phyloP scores from a whole-genome alignment of 192 early-diverging fungal species.

The Physocladia obscura region DNA sequence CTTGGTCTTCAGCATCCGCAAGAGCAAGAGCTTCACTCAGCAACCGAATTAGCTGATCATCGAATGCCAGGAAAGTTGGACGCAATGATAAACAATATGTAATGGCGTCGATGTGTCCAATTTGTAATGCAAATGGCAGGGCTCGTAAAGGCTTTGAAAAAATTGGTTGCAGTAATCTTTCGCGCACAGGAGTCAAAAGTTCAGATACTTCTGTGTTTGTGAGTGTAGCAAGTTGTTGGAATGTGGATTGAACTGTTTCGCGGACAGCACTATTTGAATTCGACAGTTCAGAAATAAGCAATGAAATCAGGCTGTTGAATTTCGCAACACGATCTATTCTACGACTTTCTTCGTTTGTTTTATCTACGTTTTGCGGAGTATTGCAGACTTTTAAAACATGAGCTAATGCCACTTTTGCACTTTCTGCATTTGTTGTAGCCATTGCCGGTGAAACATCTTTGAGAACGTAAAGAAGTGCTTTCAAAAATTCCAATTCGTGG shows the following conservation, averaged over 20 bases:
- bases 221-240: constrained; percentile 77
- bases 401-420: constrained; percentile 68
- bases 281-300: constrained; percentile 87
- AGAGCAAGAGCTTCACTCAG: constrained; percentile 89
- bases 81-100: constrained; percentile 89
- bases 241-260: constrained; percentile 79
- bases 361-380: constrained; percentile 10
- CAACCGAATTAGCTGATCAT: constrained; percentile 85
- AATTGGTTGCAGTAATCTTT: constrained; percentile 85
- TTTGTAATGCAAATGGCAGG: constrained; percentile 93
- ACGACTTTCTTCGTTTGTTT: not conserved
- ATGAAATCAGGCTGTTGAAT: constrained; percentile 73
- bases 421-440: constrained; percentile 69
- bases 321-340: constrained; percentile 45
- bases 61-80: constrained; percentile 86
- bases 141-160: constrained; percentile 96
- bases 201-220: constrained; percentile 79
- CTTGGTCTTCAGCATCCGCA: constrained; percentile 97
- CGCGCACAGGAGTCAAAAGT: constrained; percentile 78
- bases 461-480: constrained; percentile 87
- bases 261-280: constrained; percentile 87
- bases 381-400: constrained; percentile 74
- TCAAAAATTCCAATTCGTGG: constrained; percentile 91
- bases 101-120: constrained; percentile 97
- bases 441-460: constrained; percentile 86